Conservation (phyloP, 2,329 filamentous ascomycete species). For the Acephala macrosclerotiorum region DNA sequence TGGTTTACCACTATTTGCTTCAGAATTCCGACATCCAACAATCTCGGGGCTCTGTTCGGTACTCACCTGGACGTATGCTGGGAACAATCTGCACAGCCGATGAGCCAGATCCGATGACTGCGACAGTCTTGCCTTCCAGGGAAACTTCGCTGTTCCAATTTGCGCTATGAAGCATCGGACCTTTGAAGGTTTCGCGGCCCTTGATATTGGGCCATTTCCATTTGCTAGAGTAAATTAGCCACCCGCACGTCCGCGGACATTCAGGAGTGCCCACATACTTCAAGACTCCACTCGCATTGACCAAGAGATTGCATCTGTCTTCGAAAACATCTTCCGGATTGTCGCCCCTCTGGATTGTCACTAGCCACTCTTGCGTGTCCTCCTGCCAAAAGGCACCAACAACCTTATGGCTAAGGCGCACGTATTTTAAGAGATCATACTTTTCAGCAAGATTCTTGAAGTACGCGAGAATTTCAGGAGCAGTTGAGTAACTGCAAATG, state of each 20-base stretch:
- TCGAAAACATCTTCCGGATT: constrained; percentile 47
- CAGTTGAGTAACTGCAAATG: constrained; percentile 45
- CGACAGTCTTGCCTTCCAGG: constrained; percentile 42
- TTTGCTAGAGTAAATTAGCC: constrained; percentile 11
- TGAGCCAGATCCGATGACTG: constrained; percentile 47
- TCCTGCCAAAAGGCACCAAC: constrained; percentile 54
- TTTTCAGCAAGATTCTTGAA: constrained; percentile 44
- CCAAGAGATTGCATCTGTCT: constrained; percentile 52
- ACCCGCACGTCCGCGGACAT: constrained; percentile 29
- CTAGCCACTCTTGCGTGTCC: constrained; percentile 49
- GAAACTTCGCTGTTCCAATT: constrained; percentile 44
- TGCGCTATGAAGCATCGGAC: constrained; percentile 52
- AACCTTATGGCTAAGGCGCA: constrained; percentile 53
- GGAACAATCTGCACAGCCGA: constrained; percentile 46
- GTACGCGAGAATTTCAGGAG: constrained; percentile 49
- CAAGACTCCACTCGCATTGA: constrained; percentile 56
- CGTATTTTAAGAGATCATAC: constrained; percentile 48
- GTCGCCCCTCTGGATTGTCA: constrained; percentile 40
- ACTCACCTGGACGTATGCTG: constrained; percentile 27
- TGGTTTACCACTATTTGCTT: constrained; percentile 43
- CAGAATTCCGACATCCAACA: background rate
- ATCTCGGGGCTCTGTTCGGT: background rate
- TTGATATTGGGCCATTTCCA: constrained; percentile 52
- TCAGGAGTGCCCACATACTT: constrained; percentile 47
- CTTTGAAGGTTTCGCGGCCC: constrained; percentile 54